A percentile compares a stretch with the other conserved stretches of the same genome.
Conservation (phyloP, 106 monocot species). For the Dendrobium nobile region DNA sequence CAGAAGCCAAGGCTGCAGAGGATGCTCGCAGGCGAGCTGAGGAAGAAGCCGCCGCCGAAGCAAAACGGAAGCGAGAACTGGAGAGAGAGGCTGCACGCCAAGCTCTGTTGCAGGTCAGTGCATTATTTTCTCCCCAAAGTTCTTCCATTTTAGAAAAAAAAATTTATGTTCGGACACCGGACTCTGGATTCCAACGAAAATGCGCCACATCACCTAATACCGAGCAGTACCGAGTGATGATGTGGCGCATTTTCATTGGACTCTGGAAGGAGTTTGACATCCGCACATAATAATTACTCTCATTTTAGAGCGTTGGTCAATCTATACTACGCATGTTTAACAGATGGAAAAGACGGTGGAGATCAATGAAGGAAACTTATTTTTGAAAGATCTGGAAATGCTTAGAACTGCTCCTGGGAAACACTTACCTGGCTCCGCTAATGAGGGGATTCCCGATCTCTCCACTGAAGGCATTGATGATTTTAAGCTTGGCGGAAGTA, state of each 20-base stretch:
- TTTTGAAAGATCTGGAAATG: slow-evolving; percentile 83
- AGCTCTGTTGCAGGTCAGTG: slow-evolving; percentile 61
- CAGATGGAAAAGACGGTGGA: slow-evolving; percentile 89
- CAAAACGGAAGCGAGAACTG: slow-evolving; percentile 70
- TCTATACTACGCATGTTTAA: not conserved
- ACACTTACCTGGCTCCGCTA: slow-evolving; percentile 46
- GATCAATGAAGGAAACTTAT: slow-evolving; percentile 53
- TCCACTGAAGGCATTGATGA: slow-evolving; percentile 51
- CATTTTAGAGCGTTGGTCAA: not conserved
- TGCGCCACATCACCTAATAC: too few species aligned
- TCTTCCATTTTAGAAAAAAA: not conserved
- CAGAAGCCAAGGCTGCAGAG: slow-evolving; percentile 83
- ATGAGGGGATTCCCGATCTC: slow-evolving; percentile 53
- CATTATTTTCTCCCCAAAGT: not conserved
- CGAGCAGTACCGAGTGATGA: too few species aligned
- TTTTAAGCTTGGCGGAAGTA: slow-evolving; percentile 52
- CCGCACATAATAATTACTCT: too few species aligned
- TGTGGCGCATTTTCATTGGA: too few species aligned
- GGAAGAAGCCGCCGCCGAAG: slow-evolving; percentile 73
- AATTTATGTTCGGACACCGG: too few species aligned
- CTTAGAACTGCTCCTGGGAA: slow-evolving; percentile 44
- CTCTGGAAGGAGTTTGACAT: too few species aligned
- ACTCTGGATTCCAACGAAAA: too few species aligned
- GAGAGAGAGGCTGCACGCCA: slow-evolving; percentile 95
- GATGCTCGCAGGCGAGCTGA: slow-evolving; percentile 58